These are phyloP conservation scores for Podospora pseudocomata DNA, from an alignment of 495 filamentous ascomycete genomes.

Conservation along the genomic window DNA sequence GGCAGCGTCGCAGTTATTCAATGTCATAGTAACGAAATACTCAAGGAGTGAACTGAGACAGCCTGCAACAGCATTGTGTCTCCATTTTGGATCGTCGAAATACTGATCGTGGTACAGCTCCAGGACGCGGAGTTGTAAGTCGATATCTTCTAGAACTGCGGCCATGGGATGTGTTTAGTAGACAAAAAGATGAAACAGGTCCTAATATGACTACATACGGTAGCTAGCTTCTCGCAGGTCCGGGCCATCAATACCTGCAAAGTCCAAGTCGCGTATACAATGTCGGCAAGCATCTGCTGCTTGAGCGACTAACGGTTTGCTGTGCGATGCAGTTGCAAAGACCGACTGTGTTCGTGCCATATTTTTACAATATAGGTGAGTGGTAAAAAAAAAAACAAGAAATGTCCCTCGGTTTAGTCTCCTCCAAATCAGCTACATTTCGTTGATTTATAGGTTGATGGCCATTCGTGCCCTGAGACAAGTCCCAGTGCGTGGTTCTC, in stretches of 20 bases:
- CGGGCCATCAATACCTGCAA: not conserved
- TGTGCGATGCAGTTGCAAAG: not conserved
- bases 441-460: not conserved
- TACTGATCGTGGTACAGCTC: not conserved
- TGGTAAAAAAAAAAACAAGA: not conserved
- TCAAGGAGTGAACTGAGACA: not conserved
- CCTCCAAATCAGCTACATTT: not conserved
- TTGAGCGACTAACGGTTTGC: not conserved
- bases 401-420: no score
- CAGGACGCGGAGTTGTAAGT: not conserved
- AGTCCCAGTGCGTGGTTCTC: not conserved
- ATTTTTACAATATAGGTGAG: not conserved
- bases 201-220: not conserved
- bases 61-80: not conserved
- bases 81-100: not conserved
- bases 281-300: not conserved
- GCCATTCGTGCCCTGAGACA: not conserved
- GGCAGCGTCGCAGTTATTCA: not conserved
- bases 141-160: not conserved
- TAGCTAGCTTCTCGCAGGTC: not conserved
- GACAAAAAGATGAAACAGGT: not conserved
- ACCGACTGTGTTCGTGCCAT: not conserved
- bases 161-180: not conserved
- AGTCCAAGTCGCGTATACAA: not conserved
- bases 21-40: not conserved